Percentiles rank a stretch among this genome's conserved stretches.
Evolutionary conservation across 2,329 filamentous ascomycete species (phyloP).

Genomic region (Pseudocercospora vitis): DNA sequence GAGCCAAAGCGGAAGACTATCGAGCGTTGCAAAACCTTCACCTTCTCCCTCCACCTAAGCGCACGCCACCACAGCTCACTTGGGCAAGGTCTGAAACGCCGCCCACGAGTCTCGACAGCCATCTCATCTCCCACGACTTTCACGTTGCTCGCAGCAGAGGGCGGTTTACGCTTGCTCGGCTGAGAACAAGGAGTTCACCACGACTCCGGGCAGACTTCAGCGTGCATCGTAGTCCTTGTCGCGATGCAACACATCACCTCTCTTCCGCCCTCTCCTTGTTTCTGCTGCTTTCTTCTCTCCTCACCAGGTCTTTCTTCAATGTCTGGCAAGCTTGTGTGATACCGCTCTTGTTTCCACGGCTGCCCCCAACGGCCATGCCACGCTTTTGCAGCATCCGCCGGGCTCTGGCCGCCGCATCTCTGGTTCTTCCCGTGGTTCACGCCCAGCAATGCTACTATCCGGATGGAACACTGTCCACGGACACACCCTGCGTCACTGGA

Average conservation of each 20-base stretch:
- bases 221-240: slow-evolving; percentile 5
- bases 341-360: background rate
- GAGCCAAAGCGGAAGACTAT: background rate
- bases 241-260: background rate
- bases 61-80: slow-evolving; percentile 1
- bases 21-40: slow-evolving; percentile 1
- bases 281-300: background rate
- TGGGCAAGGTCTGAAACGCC: slow-evolving; percentile 3
- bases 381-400: background rate
- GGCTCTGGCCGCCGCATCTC: background rate
- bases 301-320: background rate
- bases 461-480: slow-evolving; percentile 29
- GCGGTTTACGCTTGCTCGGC: background rate
- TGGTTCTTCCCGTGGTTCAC: background rate
- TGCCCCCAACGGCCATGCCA: slow-evolving; percentile 7
- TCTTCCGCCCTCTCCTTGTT: background rate
- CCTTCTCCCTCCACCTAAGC: background rate
- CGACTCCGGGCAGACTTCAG: slow-evolving; percentile 1
- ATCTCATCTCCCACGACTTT: slow-evolving; percentile 1
- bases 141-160: background rate
- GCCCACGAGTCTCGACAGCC: slow-evolving; percentile 1
- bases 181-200: slow-evolving; percentile 3
- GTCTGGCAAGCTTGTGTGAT: slow-evolving; percentile 4
- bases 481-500: slow-evolving; percentile 27
- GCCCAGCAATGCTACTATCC: slow-evolving; percentile 36